Conservation (phyloP, 1,284 basidiomycete genomes). For the Mycena sp. region DNA sequence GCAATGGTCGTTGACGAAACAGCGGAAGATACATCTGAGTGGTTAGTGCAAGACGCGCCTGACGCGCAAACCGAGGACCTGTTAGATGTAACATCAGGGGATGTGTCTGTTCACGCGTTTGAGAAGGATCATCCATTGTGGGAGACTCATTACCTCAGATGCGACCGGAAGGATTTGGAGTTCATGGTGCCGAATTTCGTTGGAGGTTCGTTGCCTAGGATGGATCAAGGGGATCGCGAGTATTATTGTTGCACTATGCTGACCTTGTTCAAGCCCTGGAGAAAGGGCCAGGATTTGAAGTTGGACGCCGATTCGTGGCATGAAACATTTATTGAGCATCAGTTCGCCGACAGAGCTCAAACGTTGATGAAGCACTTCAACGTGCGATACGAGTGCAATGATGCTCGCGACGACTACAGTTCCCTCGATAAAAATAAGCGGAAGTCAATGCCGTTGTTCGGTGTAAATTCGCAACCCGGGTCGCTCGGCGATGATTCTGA, state of each 20-base stretch:
- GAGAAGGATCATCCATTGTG: background rate
- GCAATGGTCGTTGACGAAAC: no score
- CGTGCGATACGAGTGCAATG: background rate
- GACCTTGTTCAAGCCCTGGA: conserved; percentile 35
- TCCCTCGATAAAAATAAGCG: background rate
- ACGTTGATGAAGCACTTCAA: background rate
- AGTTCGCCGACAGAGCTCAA: background rate
- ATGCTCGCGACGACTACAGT: background rate
- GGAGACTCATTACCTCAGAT: background rate
- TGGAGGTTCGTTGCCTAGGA: conserved; percentile 38
- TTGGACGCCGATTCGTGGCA: background rate
- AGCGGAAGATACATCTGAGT: no score
- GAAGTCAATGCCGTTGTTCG: no score
- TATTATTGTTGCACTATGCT: conserved; percentile 46
- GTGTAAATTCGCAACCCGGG: background rate
- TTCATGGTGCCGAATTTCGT: conserved; percentile 38
- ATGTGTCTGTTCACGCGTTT: background rate
- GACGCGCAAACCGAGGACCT: no score
- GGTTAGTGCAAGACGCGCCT: background rate
- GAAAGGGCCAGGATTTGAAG: background rate
- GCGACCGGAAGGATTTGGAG: background rate
- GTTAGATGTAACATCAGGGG: no score
- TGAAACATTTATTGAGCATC: background rate
- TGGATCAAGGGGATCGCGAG: conserved; percentile 42
- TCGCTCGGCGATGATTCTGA: no score